Evolutionary conservation across 495 filamentous ascomycete genomes (phyloP), one percentile per base, ranked within the genome.

Genomic region (Pyronema domesticum): DNA sequence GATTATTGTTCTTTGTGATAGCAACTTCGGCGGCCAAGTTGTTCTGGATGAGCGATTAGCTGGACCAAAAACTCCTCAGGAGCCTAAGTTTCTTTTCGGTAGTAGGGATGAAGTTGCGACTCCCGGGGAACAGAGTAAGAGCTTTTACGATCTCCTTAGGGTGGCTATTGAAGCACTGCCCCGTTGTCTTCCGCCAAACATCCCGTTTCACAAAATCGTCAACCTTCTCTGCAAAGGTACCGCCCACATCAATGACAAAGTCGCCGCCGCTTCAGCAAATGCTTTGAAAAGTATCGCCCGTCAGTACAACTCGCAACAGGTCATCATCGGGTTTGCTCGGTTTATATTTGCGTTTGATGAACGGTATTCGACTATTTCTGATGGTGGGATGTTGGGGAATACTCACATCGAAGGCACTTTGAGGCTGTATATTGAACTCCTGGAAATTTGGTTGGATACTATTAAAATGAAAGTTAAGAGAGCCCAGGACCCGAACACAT

Each of bases 261-360:
- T 98, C 60, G 93, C 93, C 0, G 77, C 75, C 19, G 95, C 91
- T 3, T 98, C 91, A 2, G 82, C 86, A 4, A 83, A 89, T 60
- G 95, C 91, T 8, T 68, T 98, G 3, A 95, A 95, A 68, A 86
- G 89, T 0, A 96, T 98, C 62, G 91, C 93, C 7, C 76, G 85
- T 14, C 89, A 98, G 65, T 84, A 80, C 7, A 85, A 94, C 69
- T 89, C 91, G 1, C 89, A 96, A 61, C 86, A 88, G 67, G 89
- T 98, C 18, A 95, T 89, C 1, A 93, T 95, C 64, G 88, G 93
- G 3, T 98, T 96, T 70, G 84, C 89, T 13, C 73, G 88, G 39
- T 98, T 96, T 60, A 96, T 98, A 35, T 95, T 99, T 71, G 93
- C 86, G 52, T 96, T 95, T 64, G 93, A 99, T 68, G 86, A 89